Evolutionary conservation across 2,329 filamentous ascomycete genomes (phyloP), one percentile per base, ranked within the genome.

Genomic region (Pleurostoma richardsiae): DNA sequence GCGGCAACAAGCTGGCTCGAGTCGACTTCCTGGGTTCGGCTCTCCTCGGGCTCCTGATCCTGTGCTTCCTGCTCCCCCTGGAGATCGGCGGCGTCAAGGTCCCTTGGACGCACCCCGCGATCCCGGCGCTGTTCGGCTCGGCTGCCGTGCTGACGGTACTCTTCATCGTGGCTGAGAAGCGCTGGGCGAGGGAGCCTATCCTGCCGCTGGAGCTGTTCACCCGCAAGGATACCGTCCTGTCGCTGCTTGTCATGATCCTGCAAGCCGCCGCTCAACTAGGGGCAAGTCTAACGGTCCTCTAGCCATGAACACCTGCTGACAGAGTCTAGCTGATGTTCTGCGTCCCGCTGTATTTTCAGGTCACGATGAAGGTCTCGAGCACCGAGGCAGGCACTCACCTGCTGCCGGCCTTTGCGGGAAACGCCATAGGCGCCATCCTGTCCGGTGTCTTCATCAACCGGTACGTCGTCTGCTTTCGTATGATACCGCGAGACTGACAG

Each of bases 321-420:
- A 19, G 44, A 42, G 43, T 8, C 40, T 49, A 73, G 64, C 70
- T 83, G 58, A 82, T 87, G 77, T 83, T 82, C 45, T 74, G 76
- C 0, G 75, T 88, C 0, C 85, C 85, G 0, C 62, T 88, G 0
- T 88, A 88, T 63, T 89, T 88, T 52, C 80, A 86, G 48, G 76
- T 85, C 1, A 83, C 83, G 0, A 66, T 75, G 4, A 66, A 71
- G 1, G 74, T 73, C 3, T 80, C 78, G 1, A 80, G 77, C 40
- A 81, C 83, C 0, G 64, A 69, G 2, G 82, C 84, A 0, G 76
- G 76, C 0, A 63, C 77, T 0, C 81, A 87, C 54, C 67, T 90
- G 0, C 72, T 88, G 39, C 85, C 85, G 0, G 80, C 85, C 0
- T 83, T 89, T 0, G 63, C 78, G 0, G 85, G 85, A 0, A 88